Base-by-base conservation (phyloP, 2,329 filamentous ascomycete genomes). In the Fusarium multiceps region DNA sequence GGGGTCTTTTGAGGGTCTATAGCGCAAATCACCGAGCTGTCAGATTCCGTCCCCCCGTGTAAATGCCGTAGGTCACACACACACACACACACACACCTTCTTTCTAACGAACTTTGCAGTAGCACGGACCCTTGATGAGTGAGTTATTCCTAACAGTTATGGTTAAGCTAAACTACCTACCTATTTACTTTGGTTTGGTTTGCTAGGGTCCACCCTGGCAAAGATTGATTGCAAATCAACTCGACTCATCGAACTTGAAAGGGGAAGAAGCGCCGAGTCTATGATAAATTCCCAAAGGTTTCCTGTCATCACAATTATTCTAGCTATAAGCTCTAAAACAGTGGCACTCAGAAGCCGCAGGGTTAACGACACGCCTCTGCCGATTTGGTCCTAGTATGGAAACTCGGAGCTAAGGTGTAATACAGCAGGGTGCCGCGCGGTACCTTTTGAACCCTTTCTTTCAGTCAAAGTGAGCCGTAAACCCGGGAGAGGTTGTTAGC, bases 401-500 rank as follows among this genome's bases (percentile, higher is more conserved):
- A 51, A 51, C 23, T 21, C 59, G 65, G 59, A 69, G 59, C 59
- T 69, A 65, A 68, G 59, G 20, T 47, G 30, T 47, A 51, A 25
- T 51, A 41, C 49, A 42, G 34, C 34, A n/a, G 12, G 20, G 12
- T n/a, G 32, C 23, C 47, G 32, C 30, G 16, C 34, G 34, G 34
- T 37, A 37, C 34, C 34, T 37, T 37, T n/a, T 37, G 18, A 37
- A 37, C n/a, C 10, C 18, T 37, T 37, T n/a, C 34, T 11, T 37
- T 37, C 18, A 37, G 11, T 37, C 34, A 37, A 10, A 37, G 59
- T 68, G 50, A 71, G 64, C 70, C 72, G 72, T 73, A 74, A 74
- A 72, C 72, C 72, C 72, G 72, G 72, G 46, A 68, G 56, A 55
- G 41, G 56, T 49, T 41, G 21, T 28, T 42, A 43, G 42, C 45